A percentile compares a stretch with the other conserved stretches of the same genome.
phyloP scores from a whole-genome alignment of 306 rosid species.

The Quercus glauca region DNA sequence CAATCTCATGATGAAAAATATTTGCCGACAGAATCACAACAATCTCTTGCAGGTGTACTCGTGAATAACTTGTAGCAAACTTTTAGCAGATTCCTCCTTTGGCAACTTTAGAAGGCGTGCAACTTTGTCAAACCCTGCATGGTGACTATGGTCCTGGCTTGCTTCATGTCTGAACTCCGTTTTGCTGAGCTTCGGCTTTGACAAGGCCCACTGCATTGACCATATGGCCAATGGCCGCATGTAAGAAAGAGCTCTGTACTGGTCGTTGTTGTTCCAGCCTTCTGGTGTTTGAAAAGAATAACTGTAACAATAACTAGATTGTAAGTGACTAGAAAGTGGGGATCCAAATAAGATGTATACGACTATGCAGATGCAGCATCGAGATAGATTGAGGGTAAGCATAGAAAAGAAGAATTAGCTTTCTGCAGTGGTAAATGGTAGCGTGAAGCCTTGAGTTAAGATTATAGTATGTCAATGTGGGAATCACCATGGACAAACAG shows the following conservation, averaged over 20 bases:
- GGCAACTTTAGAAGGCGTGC: constrained; percentile 70
- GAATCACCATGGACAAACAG: neutral
- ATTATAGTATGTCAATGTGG: neutral
- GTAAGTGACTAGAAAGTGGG: constrained; percentile 11
- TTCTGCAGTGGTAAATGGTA: neutral
- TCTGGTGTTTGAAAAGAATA: constrained; percentile 95
- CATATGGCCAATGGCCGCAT: constrained; percentile 98
- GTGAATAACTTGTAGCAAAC: constrained; percentile 56
- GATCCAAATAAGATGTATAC: neutral
- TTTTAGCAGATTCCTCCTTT: constrained; percentile 41
- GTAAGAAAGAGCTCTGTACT: constrained; percentile 70
- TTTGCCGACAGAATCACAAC: neutral
- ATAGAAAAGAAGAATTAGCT: neutral
- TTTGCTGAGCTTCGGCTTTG: constrained; percentile 37
- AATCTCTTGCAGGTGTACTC: constrained; percentile 72
- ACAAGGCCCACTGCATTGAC: constrained; percentile 96
- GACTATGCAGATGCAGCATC: neutral
- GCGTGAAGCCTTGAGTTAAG: accelerated
- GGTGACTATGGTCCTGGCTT: constrained; percentile 36
- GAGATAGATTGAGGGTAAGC: neutral
- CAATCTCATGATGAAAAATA: neutral
- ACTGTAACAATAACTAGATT: constrained; percentile 41
- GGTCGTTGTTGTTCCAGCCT: constrained; percentile 71
- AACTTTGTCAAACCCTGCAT: constrained; percentile 62
- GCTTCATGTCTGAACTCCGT: constrained; percentile 35